Base-by-base conservation (phyloP, 2,329 filamentous ascomycete species). In the Leptographium lundbergii region DNA sequence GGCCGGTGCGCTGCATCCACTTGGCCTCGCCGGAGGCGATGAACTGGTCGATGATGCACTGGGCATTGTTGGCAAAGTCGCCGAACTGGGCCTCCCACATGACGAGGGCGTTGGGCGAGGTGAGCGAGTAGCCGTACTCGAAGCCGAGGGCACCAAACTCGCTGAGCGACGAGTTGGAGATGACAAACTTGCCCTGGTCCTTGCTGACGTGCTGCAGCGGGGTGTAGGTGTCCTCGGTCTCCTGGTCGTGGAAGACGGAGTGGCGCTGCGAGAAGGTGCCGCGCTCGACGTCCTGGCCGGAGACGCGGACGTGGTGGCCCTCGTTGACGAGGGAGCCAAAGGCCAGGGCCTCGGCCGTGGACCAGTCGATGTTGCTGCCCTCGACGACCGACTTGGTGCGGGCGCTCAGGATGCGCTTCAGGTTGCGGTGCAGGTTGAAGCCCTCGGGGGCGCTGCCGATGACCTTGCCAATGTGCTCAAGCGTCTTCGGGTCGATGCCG, bases 71-170 rank as follows among this genome's bases (percentile, higher is more conserved):
- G 80, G 94, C 94, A 69, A 99, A 99, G 75, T 99, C 94, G 80
- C 94, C 94, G 69, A 99, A 99, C 75, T 99, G 94, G 45, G 94
- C 94, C 77, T 99, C 94, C 94, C 94, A 99, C 85, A 99, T 95
- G 67, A 99, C 92, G 29, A 99, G 84, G 45, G 94, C 92, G 71
- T 96, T 95, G 60, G 94, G 94, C 34, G 94, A 97, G 32, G 91
- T 95, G 62, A 99, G 78, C 3, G 94, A 99, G 79, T 99, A 99
- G 62, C 94, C 94, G 69, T 99, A 99, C 75, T 99, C 94, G 72
- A 99, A 99, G 58, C 94, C 94, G 63, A 99, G 88, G 62, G 84
- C 88, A 67, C 78, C 79, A 59, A 81, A 82, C 73, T 85, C 78
- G 67, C 80, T 84, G 67, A 86, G 81, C 14, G 92, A 97, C 32